Conservation (phyloP, 1,284 basidiomycete genomes). For the Exobasidium cylindrosporum region DNA sequence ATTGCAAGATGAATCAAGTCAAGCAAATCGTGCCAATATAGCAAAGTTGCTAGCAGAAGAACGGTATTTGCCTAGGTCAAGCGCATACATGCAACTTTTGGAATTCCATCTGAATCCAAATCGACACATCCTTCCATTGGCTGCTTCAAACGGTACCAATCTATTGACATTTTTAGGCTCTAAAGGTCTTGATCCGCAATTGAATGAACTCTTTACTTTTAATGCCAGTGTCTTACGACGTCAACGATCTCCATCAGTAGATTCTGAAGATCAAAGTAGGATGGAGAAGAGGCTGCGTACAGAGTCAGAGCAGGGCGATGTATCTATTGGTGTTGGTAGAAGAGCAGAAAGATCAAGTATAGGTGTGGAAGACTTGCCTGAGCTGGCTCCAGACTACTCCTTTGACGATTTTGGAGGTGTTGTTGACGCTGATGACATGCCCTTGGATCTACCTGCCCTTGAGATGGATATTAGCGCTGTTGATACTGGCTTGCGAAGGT, state of each 20-base stretch:
- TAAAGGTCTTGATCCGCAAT: slow-evolving; percentile 61
- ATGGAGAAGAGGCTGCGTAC: background rate
- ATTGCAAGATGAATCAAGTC: slow-evolving; percentile 58
- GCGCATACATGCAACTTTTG: slow-evolving; percentile 73
- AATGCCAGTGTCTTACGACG: slow-evolving; percentile 60
- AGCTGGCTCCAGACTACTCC: background rate
- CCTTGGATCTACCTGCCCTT: background rate
- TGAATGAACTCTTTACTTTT: slow-evolving; percentile 77
- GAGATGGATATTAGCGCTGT: slow-evolving; percentile 7
- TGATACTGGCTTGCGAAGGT: slow-evolving; percentile 25
- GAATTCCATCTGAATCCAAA: slow-evolving; percentile 78
- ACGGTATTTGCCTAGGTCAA: slow-evolving; percentile 76
- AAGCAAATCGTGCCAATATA: slow-evolving; percentile 61
- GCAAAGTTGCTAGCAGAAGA: slow-evolving; percentile 60
- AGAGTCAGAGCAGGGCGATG: background rate
- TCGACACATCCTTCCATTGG: background rate
- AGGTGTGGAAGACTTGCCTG: background rate
- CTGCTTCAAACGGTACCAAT: background rate
- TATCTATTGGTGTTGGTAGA: background rate
- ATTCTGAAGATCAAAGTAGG: background rate
- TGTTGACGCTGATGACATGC: background rate
- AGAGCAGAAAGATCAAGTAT: background rate
- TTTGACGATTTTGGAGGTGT: background rate
- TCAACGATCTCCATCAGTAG: slow-evolving; percentile 11
- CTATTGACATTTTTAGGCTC: too few relatives aligned